Evolutionary conservation across 495 filamentous ascomycete genomes (phyloP), one percentile per base, ranked within the genome.

Genomic region (Neurospora tetrasperma): DNA sequence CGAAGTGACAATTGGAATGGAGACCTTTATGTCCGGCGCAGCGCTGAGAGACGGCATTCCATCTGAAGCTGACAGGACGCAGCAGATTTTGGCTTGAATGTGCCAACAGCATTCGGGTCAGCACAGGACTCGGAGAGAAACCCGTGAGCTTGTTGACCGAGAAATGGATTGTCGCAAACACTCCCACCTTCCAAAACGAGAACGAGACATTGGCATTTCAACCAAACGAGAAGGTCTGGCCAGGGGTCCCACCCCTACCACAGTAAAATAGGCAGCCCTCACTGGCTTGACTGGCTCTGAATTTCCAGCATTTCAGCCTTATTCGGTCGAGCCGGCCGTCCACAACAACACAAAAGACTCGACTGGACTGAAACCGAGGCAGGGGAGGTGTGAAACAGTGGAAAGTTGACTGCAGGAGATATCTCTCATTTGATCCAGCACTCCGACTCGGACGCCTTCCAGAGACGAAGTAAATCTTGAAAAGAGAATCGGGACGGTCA

Each of bases 111-210:
- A 38, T 38, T 38, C 4, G 35, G 35, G 35, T 38, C 35, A 54
- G 23, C 48, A 59, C 31, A 59, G 27, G 2, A 31, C 27, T 31
- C 27, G 27, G 27, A 1, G 54, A 18, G 54, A 35, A 62, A 62
- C 31, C 11, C 54, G 11, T 20, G 20, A 31, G 48, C n/a, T 27
- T 27, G 11, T 59, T 59, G 23, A 27, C 5, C 14, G 20, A 27
- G 46, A 27, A 27, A 59, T 27, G 14, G 23, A 59, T 59, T 35
- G 41, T 71, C 41, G 20, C 39, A 54, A 54, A 54, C 42, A 44
- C 42, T 71, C 42, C 70, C 70, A 71, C 70, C 70, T 71, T 71
- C 70, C 70, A 11, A 71, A 71, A 40, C 42, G 31, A 35, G 54
- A 35, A 62, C 54, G 54, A 59, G 23, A 62, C 54, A 35, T 18